These are phyloP conservation scores for Capsicum baccatum DNA, from an alignment of 257 asterid genomes.

Conservation along the genomic window DNA sequence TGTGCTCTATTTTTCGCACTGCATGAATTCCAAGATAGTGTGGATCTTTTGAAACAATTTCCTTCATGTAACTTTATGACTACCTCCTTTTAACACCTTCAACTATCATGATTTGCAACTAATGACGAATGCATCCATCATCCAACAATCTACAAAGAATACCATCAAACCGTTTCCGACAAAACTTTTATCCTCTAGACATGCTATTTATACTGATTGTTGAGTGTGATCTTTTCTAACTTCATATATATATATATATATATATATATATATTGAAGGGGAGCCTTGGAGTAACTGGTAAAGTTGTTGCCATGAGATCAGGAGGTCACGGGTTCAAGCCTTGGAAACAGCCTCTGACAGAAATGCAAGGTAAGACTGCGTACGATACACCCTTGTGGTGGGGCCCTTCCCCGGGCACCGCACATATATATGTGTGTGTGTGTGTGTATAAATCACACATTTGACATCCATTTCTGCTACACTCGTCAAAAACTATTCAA, in stretches of 20 bases:
- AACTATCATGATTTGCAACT: not conserved
- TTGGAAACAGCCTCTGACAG: no score
- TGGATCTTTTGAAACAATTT: not conserved
- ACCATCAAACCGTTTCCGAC: not conserved
- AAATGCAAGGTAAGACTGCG: no score
- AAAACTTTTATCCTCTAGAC: not conserved
- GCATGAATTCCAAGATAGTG: not conserved
- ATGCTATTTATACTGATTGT: not conserved
- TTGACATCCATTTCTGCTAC: not conserved
- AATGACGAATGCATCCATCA: not conserved
- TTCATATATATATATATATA: not conserved
- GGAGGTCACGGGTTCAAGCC: no score
- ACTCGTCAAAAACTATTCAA: not conserved
- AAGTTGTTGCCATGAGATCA: no score
- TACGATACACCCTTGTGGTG: no score
- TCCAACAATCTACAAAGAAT: not conserved
- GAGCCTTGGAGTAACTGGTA: no score
- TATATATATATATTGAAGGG: no score
- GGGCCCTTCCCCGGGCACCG: no score
- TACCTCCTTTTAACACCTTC: not conserved
- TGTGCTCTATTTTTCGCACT: not conserved
- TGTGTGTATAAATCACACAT: not conserved
- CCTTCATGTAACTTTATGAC: not conserved
- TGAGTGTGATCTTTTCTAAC: conserved; percentile 2
- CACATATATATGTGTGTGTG: no score